phyloP scores from a whole-genome alignment of 176 grass and related monocot species.

The Canna indica region DNA sequence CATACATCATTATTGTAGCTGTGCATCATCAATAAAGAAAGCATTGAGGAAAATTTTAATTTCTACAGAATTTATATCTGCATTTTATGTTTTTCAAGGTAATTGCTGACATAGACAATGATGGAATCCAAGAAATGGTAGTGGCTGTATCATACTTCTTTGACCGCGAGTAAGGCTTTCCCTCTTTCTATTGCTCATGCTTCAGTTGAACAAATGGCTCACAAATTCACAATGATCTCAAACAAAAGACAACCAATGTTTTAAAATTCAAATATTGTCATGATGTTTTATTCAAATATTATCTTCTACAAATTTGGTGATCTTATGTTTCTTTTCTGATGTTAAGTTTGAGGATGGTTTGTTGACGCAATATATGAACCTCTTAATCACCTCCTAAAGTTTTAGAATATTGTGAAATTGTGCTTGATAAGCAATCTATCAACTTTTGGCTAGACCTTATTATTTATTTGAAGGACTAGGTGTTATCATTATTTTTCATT shows the following conservation, averaged over 20 bases:
- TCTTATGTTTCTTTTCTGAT: no score
- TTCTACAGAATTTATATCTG: background rate
- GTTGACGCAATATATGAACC: no score
- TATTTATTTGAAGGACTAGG: no score
- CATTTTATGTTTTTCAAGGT: conserved; percentile 37
- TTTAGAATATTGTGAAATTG: background rate
- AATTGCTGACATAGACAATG: conserved; percentile 93
- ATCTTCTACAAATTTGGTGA: no score
- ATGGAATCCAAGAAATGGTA: conserved; percentile 86
- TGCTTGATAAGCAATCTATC: background rate
- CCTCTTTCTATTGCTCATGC: conserved; percentile 1
- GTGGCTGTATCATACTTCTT: conserved; percentile 88
- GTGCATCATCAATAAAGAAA: background rate
- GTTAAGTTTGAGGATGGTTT: no score
- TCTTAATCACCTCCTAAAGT: no score
- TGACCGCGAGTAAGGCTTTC: conserved; percentile 59
- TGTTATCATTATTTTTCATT: no score
- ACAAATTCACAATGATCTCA: background rate
- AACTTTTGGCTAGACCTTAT: background rate
- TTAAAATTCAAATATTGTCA: no score
- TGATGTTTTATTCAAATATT: no score
- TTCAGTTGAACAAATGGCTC: background rate
- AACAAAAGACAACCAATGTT: no score
- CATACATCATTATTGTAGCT: background rate
- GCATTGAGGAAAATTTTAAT: background rate